A percentile compares a stretch with the other conserved stretches of the same genome.
phyloP scores from a whole-genome alignment of 2,329 filamentous ascomycete genomes.

The Aspergillus sergii region DNA sequence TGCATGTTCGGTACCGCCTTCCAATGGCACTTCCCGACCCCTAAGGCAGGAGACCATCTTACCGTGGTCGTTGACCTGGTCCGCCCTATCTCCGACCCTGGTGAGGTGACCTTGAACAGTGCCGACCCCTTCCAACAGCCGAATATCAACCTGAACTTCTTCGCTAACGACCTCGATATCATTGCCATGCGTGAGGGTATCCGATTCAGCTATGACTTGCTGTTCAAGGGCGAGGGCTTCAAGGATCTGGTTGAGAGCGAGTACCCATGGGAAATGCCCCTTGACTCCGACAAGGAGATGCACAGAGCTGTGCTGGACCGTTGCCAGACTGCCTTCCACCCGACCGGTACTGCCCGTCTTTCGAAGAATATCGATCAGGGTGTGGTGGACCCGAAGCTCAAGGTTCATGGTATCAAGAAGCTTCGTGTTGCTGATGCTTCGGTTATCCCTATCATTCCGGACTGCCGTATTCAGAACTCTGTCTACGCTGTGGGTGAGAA shows the following conservation, averaged over 20 bases:
- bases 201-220: slow-evolving; percentile 56
- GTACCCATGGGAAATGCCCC: slow-evolving; percentile 65
- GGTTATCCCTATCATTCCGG: slow-evolving; percentile 57
- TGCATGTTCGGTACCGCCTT: slow-evolving; percentile 58
- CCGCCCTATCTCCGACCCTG: slow-evolving; percentile 48
- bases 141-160: slow-evolving; percentile 50
- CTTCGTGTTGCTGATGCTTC: slow-evolving; percentile 61
- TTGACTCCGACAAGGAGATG: slow-evolving; percentile 59
- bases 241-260: slow-evolving; percentile 43
- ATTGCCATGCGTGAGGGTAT: slow-evolving; percentile 63
- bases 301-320: slow-evolving; percentile 59
- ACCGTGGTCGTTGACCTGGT: slow-evolving; percentile 60
- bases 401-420: slow-evolving; percentile 57
- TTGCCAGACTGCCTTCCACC: slow-evolving; percentile 57
- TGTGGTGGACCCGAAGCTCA: slow-evolving; percentile 55
- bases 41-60: slow-evolving; percentile 52
- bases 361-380: slow-evolving; percentile 55
- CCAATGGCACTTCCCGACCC: slow-evolving; percentile 52
- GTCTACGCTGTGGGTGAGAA: slow-evolving; percentile 64
- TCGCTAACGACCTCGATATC: slow-evolving; percentile 55
- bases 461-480: slow-evolving; percentile 62
- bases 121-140: slow-evolving; percentile 42
- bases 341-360: slow-evolving; percentile 59
- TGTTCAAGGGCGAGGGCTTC: slow-evolving; percentile 60
- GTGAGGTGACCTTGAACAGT: slow-evolving; percentile 44